These are phyloP conservation scores for Fusarium incarnatum DNA, from an alignment of 2,329 filamentous ascomycete genomes.

Conservation along the genomic window DNA sequence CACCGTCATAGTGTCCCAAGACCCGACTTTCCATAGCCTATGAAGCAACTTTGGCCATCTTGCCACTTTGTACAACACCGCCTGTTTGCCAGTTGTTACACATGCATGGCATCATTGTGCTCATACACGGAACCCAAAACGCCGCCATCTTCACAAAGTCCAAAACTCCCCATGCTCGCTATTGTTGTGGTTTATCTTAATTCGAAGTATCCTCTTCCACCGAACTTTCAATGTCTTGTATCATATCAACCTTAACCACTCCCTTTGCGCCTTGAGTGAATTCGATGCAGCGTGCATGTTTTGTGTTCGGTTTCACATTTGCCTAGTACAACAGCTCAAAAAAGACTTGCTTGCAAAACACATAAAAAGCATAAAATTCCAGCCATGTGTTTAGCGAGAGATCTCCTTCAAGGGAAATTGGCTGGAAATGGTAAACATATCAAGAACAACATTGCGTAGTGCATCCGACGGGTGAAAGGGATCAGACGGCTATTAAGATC, in stretches of 20 bases:
- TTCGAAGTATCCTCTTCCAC: constrained; percentile 16
- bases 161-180: constrained; percentile 39
- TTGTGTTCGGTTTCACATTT: constrained; percentile 31
- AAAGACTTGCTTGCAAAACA: constrained; percentile 31
- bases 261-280: constrained; percentile 30
- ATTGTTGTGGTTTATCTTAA: constrained; percentile 32
- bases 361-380: constrained; percentile 26
- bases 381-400: constrained; percentile 34
- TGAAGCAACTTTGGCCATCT: not conserved
- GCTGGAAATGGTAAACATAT: constrained; percentile 26
- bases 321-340: constrained; percentile 17
- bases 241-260: constrained; percentile 11
- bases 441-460: constrained; percentile 26
- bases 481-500: constrained; percentile 25
- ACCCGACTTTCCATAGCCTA: not conserved
- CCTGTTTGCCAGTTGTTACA: constrained; percentile 28
- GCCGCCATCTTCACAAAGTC: constrained; percentile 25
- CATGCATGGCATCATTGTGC: constrained; percentile 25
- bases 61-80: not conserved
- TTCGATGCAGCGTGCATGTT: constrained; percentile 25
- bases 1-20: not conserved
- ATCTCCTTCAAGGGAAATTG: constrained; percentile 28
- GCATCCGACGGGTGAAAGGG: constrained; percentile 11
- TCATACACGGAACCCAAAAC: constrained; percentile 37
- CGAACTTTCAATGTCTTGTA: constrained; percentile 3